Conservation (phyloP, 495 filamentous ascomycete genomes). For the Penicillium longicatenatum region DNA sequence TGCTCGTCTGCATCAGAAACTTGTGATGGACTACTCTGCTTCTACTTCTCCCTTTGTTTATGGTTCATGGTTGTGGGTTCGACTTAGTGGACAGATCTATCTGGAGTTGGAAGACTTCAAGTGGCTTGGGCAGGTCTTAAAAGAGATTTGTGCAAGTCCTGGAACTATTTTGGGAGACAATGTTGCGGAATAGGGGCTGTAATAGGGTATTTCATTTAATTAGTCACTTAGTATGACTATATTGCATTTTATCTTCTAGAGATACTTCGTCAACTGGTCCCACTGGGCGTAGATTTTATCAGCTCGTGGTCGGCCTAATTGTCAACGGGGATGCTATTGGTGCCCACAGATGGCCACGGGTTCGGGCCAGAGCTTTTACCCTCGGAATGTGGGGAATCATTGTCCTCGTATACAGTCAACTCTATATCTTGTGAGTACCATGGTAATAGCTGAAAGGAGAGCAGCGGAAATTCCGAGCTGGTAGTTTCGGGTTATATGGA, state of each 20-base stretch:
- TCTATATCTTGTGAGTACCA: background rate
- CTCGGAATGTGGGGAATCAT: background rate
- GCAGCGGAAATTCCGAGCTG: background rate
- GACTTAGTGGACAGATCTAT: constrained; percentile 76
- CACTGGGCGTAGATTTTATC: background rate
- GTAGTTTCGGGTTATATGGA: background rate
- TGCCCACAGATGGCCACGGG: background rate
- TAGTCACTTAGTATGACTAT: no score
- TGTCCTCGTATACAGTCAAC: background rate
- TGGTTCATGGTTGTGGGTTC: constrained; percentile 57
- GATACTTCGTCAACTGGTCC: no score
- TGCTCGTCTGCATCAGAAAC: background rate
- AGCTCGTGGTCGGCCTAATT: background rate
- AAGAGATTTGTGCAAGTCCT: constrained; percentile 48
- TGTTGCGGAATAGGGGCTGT: background rate
- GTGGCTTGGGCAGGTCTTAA: constrained; percentile 59
- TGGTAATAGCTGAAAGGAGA: background rate
- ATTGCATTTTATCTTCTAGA: no score
- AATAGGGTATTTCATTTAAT: no score
- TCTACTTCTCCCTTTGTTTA: constrained; percentile 56
- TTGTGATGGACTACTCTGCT: constrained; percentile 32
- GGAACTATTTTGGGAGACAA: background rate
- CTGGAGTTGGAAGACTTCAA: constrained; percentile 71
- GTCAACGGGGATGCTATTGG: background rate
- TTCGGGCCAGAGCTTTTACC: background rate